These are phyloP conservation scores for Adansonia rubrostipa DNA, from an alignment of 441 rosid species.

Conservation along the genomic window DNA sequence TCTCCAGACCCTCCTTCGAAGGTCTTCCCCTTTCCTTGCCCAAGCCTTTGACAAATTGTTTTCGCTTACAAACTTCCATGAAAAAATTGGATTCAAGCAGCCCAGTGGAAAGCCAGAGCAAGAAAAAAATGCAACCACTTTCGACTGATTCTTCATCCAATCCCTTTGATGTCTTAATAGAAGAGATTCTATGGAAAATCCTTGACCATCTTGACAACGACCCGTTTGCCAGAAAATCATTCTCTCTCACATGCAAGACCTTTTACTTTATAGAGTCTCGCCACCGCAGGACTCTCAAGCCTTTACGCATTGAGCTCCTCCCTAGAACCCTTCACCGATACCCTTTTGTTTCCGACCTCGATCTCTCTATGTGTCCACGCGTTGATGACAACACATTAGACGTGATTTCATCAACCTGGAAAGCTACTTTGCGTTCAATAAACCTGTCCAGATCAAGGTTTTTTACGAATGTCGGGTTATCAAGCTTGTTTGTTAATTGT, in stretches of 20 bases:
- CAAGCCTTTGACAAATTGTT: neutral
- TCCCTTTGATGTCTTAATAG: conserved; percentile 35
- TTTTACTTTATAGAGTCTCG: conserved; percentile 36
- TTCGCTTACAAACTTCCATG: too few relatives aligned
- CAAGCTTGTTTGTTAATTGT: conserved; percentile 33
- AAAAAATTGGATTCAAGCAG: neutral
- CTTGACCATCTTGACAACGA: conserved; percentile 38
- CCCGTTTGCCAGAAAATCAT: conserved; percentile 36
- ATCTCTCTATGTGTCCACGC: conserved; percentile 41
- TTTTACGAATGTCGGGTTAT: conserved; percentile 34
- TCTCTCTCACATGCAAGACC: conserved; percentile 37
- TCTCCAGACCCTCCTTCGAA: neutral
- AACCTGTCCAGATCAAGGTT: conserved; percentile 40
- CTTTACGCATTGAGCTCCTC: conserved; percentile 30
- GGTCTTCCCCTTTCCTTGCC: neutral
- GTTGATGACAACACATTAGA: conserved; percentile 27
- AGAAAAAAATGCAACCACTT: neutral
- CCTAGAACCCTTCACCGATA: conserved; percentile 27
- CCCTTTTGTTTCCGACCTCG: conserved; percentile 35
- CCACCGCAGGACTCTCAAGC: conserved; percentile 36
- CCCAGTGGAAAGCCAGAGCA: neutral
- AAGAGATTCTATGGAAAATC: conserved; percentile 35
- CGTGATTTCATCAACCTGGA: conserved; percentile 20
- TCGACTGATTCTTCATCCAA: neutral
- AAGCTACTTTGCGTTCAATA: conserved; percentile 29